A percentile compares a stretch with the other conserved stretches of the same genome.
Evolutionary conservation across 345 rosid species (phyloP).

Genomic region (Hevea brasiliensis): DNA sequence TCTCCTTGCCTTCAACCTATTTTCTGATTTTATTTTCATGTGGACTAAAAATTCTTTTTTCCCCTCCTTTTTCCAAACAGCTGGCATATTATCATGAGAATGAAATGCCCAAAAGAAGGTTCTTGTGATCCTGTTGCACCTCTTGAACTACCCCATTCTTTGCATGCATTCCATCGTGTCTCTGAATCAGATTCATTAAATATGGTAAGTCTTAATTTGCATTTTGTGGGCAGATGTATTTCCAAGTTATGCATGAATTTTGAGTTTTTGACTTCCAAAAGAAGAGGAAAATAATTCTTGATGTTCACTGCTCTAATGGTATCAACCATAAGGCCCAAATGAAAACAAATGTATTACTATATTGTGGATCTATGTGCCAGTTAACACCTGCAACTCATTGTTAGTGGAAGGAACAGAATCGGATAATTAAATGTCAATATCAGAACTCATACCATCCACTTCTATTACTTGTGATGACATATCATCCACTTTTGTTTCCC

Average conservation of each 20-base stretch:
- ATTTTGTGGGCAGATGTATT: not conserved
- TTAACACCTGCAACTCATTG: not conserved
- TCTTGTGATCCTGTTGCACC: slow-evolving; percentile 65
- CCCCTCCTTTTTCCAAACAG: slow-evolving; percentile 27
- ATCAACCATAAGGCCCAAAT: too few species aligned
- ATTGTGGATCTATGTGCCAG: not conserved
- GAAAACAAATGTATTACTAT: not conserved
- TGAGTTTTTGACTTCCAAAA: not conserved
- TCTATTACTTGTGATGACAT: not conserved
- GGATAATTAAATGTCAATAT: slow-evolving; percentile 4
- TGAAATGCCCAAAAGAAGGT: slow-evolving; percentile 54
- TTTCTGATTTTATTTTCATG: not conserved
- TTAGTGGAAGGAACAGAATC: not conserved
- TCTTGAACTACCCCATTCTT: slow-evolving; percentile 71
- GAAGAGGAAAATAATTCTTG: not conserved
- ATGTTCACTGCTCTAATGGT: not conserved
- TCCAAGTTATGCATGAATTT: not conserved
- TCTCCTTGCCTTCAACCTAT: not conserved
- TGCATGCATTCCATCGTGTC: slow-evolving; percentile 71
- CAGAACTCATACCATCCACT: not conserved
- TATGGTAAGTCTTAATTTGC: slow-evolving; percentile 34
- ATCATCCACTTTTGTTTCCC: not conserved
- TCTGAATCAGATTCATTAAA: slow-evolving; percentile 43
- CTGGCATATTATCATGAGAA: slow-evolving; percentile 69
- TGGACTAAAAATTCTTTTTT: not conserved